Evolutionary conservation across 2,329 filamentous ascomycete genomes (phyloP), one percentile per base, ranked within the genome.

Genomic region (Tolypocladium amazonense): DNA sequence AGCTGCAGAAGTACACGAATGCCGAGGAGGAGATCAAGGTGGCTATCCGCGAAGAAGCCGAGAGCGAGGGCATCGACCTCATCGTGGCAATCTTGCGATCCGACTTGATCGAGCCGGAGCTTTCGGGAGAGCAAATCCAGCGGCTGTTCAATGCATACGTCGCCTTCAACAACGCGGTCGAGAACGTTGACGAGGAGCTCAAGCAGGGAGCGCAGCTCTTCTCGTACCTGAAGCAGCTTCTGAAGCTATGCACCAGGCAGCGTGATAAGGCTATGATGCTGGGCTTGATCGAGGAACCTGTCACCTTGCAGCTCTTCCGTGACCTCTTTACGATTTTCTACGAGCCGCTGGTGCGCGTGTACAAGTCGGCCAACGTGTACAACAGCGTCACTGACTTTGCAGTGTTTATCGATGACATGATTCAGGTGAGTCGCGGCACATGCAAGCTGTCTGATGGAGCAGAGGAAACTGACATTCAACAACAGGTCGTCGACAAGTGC

Each of bases 261-360:
- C 84, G 93, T 56, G 94, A 99, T 73, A 99, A 99, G 84, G 80
- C 87, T 38, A 97, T 96, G 92, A 97, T 99, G 93, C 79, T 97
- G 59, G 85, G 87, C 63, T 87, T 97, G 68, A 94, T 99, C 58
- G 92, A 97, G 75, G 93, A 99, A 76, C 91, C 94, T 0, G 92
- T 93, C n/a, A 97, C 94, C 0, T 80, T 99, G n/a, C 89, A 95
- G 70, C 82, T 99, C 35, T 94, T 99, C 81, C 86, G 92, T 56
- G 94, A 99, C 69, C 81, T 99, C 30, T 97, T 99, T 73, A 96
- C 92, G 39, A 97, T 99, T 71, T 99, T 99, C 77, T 99, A 99
- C 75, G 94, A 99, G 71, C 94, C 94, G 0, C 85, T 99, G 27
- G 91, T 99, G 20, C 85, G 94, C 56, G 94, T 99, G 0, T 99